These are phyloP conservation scores for Kluyveromyces sp. DNA, from an alignment of 1,139 yeast genomes.

Conservation along the genomic window DNA sequence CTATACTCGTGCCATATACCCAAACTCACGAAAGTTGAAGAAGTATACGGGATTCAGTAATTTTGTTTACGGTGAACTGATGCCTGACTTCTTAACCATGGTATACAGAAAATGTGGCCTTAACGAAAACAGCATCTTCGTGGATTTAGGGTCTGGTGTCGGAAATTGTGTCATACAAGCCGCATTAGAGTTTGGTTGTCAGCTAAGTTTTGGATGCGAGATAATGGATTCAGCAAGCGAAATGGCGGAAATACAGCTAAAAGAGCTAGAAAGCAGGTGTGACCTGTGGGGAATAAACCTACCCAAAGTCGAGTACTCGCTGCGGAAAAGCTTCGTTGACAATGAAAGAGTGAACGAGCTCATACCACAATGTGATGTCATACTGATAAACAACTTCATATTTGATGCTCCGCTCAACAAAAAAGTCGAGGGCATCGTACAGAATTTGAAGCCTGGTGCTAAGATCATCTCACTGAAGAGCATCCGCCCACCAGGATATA, in stretches of 20 bases:
- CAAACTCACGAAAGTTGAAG: conserved; percentile 56
- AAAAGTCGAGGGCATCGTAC: conserved; percentile 58
- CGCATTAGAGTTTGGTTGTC: conserved; percentile 77
- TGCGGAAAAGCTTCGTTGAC: conserved; percentile 65
- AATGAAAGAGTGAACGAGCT: conserved; percentile 49
- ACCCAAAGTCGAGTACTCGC: conserved; percentile 51
- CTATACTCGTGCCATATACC: conserved; percentile 73
- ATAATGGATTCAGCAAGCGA: conserved; percentile 76
- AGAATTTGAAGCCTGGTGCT: conserved; percentile 64
- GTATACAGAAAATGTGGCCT: conserved; percentile 61
- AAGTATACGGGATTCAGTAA: conserved; percentile 82
- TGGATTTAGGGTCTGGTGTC: conserved; percentile 90
- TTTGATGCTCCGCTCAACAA: conserved; percentile 69
- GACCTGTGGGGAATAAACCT: conserved; percentile 55
- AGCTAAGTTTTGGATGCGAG: conserved; percentile 77
- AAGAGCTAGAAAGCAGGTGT: conserved; percentile 53
- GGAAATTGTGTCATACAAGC: conserved; percentile 91
- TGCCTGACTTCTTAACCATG: conserved; percentile 69
- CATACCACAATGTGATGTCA: conserved; percentile 59
- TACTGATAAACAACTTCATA: conserved; percentile 74
- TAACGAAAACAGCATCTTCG: conserved; percentile 49
- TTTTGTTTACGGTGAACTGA: conserved; percentile 83
- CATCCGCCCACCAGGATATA: conserved; percentile 46
- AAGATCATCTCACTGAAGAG: conserved; percentile 74
- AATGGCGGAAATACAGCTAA: conserved; percentile 54